Evolutionary conservation across 495 filamentous ascomycete species (phyloP).

Genomic region (Aspergillus asperescens): DNA sequence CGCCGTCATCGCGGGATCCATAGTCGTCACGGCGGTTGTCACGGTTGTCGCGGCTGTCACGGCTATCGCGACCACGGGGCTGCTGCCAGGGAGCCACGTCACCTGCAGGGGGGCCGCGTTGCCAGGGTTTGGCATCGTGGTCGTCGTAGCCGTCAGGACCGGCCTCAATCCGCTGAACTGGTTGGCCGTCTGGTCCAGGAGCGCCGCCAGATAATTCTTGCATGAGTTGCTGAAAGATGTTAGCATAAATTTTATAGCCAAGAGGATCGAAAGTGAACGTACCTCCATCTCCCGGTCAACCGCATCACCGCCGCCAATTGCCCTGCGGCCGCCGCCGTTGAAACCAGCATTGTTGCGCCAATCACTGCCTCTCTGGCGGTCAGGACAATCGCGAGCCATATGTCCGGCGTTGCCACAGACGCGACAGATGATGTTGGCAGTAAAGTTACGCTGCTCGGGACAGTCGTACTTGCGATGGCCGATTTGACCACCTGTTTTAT

Average conservation of each 20-base stretch:
- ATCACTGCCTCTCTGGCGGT: constrained; percentile 80
- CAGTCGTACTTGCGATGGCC: constrained; percentile 99
- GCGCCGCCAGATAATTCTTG: constrained; percentile 83
- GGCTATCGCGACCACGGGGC: constrained; percentile 46
- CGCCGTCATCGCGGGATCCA: constrained; percentile 39
- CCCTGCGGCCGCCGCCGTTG: constrained; percentile 47
- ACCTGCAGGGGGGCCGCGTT: constrained; percentile 70
- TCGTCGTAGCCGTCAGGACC: constrained; percentile 60
- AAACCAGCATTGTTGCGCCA: constrained; percentile 73
- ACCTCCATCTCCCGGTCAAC: constrained; percentile 94
- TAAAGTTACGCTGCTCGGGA: constrained; percentile 95
- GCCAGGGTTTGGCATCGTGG: constrained; percentile 76
- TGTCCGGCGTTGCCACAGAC: constrained; percentile 94
- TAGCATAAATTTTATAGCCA: not conserved
- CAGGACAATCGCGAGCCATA: constrained; percentile 90
- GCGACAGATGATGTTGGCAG: constrained; percentile 97
- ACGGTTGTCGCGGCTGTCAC: constrained; percentile 49
- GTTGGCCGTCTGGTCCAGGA: constrained; percentile 55
- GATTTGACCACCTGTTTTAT: constrained; percentile 74
- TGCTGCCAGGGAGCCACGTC: constrained; percentile 74
- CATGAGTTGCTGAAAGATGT: constrained; percentile 79
- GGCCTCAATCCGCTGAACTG: constrained; percentile 79
- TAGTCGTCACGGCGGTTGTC: constrained; percentile 54
- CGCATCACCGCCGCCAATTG: constrained; percentile 73
- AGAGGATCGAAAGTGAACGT: constrained; percentile 31